Conservation (phyloP, 2,329 filamentous ascomycete genomes). For the Aspergillus fumigatus region DNA sequence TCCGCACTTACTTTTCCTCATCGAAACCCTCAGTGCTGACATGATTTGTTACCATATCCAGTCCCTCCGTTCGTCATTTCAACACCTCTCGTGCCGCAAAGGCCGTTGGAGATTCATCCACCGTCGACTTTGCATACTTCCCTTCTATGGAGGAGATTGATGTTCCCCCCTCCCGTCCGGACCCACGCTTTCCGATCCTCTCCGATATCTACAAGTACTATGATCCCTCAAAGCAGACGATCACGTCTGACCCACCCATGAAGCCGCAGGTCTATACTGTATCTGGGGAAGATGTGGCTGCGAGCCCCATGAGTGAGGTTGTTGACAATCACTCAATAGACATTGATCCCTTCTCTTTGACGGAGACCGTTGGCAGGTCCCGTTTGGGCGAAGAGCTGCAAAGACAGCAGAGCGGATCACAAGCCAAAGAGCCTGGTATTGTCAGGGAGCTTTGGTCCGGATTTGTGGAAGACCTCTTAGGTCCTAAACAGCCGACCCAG, state of each 20-base stretch:
- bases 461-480: constrained; percentile 35
- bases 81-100: constrained; percentile 58
- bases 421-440: constrained; percentile 23
- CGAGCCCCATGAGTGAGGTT: constrained; percentile 55
- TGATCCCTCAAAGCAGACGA: constrained; percentile 12
- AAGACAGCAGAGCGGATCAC: constrained; percentile 31
- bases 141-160: constrained; percentile 48
- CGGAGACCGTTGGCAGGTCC: constrained; percentile 44
- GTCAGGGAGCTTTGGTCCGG: constrained; percentile 34
- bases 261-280: constrained; percentile 55
- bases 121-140: constrained; percentile 61
- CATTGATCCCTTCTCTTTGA: constrained; percentile 54
- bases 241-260: constrained; percentile 36
- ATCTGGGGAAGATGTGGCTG: constrained; percentile 42
- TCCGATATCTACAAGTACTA: constrained; percentile 35
- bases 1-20: not conserved
- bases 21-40: constrained; percentile 10
- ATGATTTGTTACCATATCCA: constrained; percentile 45
- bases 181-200: constrained; percentile 49
- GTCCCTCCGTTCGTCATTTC: constrained; percentile 53
- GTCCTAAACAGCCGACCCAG: constrained; percentile 25
- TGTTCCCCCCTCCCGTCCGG: constrained; percentile 27
- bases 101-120: constrained; percentile 54
- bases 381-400: constrained; percentile 33
- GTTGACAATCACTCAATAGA: constrained; percentile 53